Base-by-base conservation (phyloP, 2,329 filamentous ascomycete genomes). In the Drechmeria coniospora region DNA sequence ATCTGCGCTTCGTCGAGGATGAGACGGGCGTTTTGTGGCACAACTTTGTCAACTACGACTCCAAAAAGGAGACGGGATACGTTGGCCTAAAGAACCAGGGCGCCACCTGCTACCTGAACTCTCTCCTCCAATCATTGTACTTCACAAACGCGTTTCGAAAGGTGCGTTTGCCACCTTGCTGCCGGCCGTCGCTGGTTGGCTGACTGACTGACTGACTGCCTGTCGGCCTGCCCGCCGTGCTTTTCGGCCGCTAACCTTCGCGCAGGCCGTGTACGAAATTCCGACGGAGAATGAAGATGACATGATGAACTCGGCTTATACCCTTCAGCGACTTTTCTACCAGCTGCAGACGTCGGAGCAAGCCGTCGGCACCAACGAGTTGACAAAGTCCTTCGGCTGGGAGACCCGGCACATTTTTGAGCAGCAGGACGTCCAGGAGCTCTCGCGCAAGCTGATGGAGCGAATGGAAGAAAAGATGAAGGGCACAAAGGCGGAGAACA, bases 381-480 rank as follows among this genome's bases (percentile, higher is more conserved):
- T 98, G 21, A 98, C 90, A 6, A 81, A 83, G 40, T 95, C 90
- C 0, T 98, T 98, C 50, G 90, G 90, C 15, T 98, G 90, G 90
- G 87, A 98, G 45, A 92, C 87, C 2, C 74, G 84, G 38, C 87
- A 98, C 47, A 93, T 95, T 29, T 98, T 98, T 43, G 87, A 95
- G 56, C 90, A 98, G 50, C 90, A 98, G 53, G 90, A 98, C 54
- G 90, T 98, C 7, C 90, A 98, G 51, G 90, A 98, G 51, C 63
- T 98, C 19, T 95, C 86, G 19, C 73, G 92, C 32, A 93, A 95
- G 51, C 65, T 98, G 36, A 98, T 98, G 80, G 90, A 98, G 54
- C 77, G 82, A 33, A 77, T 98, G 57, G 92, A 98, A 49, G 80
- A 90, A 46, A 87, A 81, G 50, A 98, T 98, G 92, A 98, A 98